These are phyloP conservation scores for Paecilomyces dactylethromorphus DNA, from an alignment of 2,329 filamentous ascomycete species.

Conservation along the genomic window DNA sequence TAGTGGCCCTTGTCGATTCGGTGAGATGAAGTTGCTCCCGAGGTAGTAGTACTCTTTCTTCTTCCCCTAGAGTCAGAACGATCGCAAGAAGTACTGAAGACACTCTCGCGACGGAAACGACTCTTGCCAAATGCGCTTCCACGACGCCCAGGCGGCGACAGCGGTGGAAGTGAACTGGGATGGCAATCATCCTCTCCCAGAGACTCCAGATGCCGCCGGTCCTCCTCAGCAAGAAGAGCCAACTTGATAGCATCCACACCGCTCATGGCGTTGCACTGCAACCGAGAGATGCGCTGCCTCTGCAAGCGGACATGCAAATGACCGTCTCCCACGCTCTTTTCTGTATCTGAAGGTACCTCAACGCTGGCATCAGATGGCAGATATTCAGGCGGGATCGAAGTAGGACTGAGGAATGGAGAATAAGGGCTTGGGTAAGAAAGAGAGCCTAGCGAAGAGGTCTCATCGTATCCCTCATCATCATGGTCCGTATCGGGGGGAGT, in stretches of 20 bases:
- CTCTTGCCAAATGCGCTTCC: conserved; percentile 21
- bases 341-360: conserved; percentile 1
- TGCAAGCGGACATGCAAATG: conserved; percentile 24
- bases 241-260: conserved; percentile 31
- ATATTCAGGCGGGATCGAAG: conserved; percentile 19
- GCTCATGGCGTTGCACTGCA: conserved; percentile 29
- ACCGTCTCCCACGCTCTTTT: conserved; percentile 10
- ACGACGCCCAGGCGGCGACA: conserved; percentile 22
- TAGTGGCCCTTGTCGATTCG: conserved; percentile 30
- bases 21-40: conserved; percentile 15
- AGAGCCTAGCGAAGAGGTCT: conserved; percentile 55
- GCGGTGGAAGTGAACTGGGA: conserved; percentile 30
- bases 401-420: conserved; percentile 21
- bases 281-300: conserved; percentile 32
- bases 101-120: conserved; percentile 16
- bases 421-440: conserved; percentile 43
- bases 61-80: conserved; percentile 8
- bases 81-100: neutral
- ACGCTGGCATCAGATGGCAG: neutral
- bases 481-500: conserved; percentile 33
- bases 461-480: conserved; percentile 30
- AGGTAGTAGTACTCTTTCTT: conserved; percentile 20
- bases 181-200: conserved; percentile 28
- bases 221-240: conserved; percentile 25
- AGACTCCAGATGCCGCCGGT: conserved; percentile 4